Conservation (phyloP, 345 rosid species). For the Melastoma malabathricum region DNA sequence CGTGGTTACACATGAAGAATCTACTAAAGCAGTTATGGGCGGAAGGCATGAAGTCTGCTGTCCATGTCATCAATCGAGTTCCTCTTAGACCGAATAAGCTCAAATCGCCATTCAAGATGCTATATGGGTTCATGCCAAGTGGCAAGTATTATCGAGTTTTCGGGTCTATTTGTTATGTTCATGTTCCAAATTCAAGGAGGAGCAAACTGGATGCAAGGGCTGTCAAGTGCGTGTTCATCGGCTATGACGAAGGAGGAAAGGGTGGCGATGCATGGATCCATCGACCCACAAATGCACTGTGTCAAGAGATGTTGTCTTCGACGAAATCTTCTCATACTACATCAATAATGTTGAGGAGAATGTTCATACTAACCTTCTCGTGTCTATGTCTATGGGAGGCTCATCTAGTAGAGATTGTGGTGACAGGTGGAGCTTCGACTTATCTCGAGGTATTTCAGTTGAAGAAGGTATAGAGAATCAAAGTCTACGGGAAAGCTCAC, state of each 20-base stretch:
- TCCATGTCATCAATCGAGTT: slow-evolving; percentile 1
- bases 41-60: slow-evolving; percentile 3
- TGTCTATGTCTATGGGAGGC: neutral
- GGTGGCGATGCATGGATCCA: slow-evolving; percentile 13
- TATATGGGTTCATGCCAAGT: slow-evolving; percentile 5
- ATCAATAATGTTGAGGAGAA: too few relatives aligned
- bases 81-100: slow-evolving; percentile 2
- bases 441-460: too few relatives aligned
- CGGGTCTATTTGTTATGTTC: slow-evolving; percentile 8
- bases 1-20: slow-evolving; percentile 2
- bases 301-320: slow-evolving; percentile 10
- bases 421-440: too few relatives aligned
- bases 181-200: neutral
- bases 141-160: slow-evolving; percentile 4
- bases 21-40: slow-evolving; percentile 1
- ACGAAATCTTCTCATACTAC: slow-evolving; percentile 11
- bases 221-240: neutral
- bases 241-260: slow-evolving; percentile 1
- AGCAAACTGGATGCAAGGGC: too few relatives aligned
- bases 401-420: too few relatives aligned
- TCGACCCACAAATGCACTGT: neutral
- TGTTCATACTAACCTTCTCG: neutral
- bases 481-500: too few relatives aligned
- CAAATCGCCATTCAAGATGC: neutral
- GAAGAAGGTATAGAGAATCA: too few relatives aligned